Evolutionary conservation across 768 basidiomycete species (phyloP), one percentile per base, ranked within the genome.

Genomic region (Coprinopsis cinerea): DNA sequence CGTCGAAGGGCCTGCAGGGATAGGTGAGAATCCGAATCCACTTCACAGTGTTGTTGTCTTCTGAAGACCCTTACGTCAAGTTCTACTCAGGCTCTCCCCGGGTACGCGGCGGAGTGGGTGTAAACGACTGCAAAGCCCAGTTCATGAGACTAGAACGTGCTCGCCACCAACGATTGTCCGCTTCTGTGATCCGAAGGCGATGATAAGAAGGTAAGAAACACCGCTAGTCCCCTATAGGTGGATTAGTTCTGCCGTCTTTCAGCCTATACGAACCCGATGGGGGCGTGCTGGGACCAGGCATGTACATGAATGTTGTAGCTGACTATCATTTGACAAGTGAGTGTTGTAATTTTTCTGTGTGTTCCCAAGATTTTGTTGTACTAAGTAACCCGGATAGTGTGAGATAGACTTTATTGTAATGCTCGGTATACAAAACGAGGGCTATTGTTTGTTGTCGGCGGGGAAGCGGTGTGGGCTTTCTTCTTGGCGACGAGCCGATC

Each of bases 401-500:
- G 41, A 26, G 41, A 43, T 25, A 23, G 36, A 6, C 17, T 6
- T 9, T 43, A 4, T 10, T 43, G 6, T 5, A 4, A 24, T 24
- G 22, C 41, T 14, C 13, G 41, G 7, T 7, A 43, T 11, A 43
- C 9, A 23, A 10, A 24, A 25, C 17, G 10, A 11, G 14, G 44
- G 15, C 28, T 28, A 28, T 45, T 45, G 44, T 43, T 43, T 45
- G 27, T 45, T 45, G 44, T 32, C 44, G 44, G 44, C n/a, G 27
- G 44, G 42, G 18, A 23, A 9, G 24, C 10, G 42, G 42, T 23
- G 42, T 23, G 24, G 4, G 28, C 5, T 5, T n/a, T 32, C 25
- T 37, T 46, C 45, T 46, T 52, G 51, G 44, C 25, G 28, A 25
- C 28, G 25, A 22, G 36, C 51, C 44, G 44, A 52, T 46, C 45